Evolutionary conservation across 768 basidiomycete species (phyloP).

Genomic region (Rhodotorula paludigena): DNA sequence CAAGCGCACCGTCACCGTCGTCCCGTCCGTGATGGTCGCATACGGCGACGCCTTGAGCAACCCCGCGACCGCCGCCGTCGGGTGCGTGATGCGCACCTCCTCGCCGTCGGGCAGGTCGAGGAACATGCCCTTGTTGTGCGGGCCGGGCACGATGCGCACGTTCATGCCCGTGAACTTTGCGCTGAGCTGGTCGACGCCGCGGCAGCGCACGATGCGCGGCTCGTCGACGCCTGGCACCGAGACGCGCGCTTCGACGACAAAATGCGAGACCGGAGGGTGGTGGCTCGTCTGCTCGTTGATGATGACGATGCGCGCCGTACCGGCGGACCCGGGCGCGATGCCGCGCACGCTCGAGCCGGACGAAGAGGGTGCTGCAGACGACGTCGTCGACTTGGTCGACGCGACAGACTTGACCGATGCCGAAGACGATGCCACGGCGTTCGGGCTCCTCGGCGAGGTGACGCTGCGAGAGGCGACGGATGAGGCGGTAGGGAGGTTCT

Average conservation of each 20-base stretch:
- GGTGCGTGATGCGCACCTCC: constrained; percentile 84
- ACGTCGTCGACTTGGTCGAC: neutral
- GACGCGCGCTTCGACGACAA: constrained; percentile 46
- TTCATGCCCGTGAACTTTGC: constrained; percentile 56
- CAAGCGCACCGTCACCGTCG: constrained; percentile 35
- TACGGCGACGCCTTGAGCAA: constrained; percentile 87
- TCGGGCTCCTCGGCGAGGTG: constrained; percentile 10
- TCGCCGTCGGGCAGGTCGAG: constrained; percentile 65
- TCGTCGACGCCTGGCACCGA: neutral
- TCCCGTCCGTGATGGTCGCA: constrained; percentile 66
- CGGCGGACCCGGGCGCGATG: neutral
- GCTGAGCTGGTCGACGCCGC: constrained; percentile 85
- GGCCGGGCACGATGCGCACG: constrained; percentile 73
- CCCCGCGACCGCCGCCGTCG: constrained; percentile 82
- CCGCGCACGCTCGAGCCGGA: neutral
- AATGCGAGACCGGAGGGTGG: constrained; percentile 90
- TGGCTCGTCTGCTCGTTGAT: constrained; percentile 63
- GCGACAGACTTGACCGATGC: constrained; percentile 35
- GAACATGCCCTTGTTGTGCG: constrained; percentile 82
- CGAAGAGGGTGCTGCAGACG: constrained; percentile 48
- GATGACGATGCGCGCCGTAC: constrained; percentile 35
- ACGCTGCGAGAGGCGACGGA: neutral
- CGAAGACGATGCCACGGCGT: neutral
- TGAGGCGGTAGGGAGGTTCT: no score
- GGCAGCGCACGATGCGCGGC: constrained; percentile 3